Evolutionary conservation across 75 land plant genomes (phyloP).

Genomic region (Picea glauca): DNA sequence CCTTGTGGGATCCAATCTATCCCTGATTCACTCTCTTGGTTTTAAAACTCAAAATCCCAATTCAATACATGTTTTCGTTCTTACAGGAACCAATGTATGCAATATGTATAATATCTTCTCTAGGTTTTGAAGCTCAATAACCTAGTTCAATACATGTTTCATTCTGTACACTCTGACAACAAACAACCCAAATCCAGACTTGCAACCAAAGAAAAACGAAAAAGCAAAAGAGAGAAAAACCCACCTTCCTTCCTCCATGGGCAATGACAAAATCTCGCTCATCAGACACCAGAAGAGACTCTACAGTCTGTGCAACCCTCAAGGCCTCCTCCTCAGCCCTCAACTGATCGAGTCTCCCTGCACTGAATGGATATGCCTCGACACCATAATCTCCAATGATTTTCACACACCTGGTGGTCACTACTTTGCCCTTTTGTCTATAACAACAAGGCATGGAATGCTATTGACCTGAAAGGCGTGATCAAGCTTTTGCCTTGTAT

Average conservation of each 20-base stretch:
- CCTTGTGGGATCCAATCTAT: no score
- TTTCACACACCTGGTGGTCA: slow-evolving; percentile 30
- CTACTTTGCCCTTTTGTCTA: slow-evolving; percentile 54
- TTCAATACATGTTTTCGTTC: slow-evolving; percentile 5
- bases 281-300: slow-evolving; percentile 37
- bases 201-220: neutral
- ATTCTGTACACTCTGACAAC: slow-evolving; percentile 14
- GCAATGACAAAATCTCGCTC: slow-evolving; percentile 36
- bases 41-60: slow-evolving; percentile 2
- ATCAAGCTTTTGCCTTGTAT: slow-evolving; percentile 19
- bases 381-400: slow-evolving; percentile 35
- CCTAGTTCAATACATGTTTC: slow-evolving; percentile 10
- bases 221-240: neutral
- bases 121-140: neutral
- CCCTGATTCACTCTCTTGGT: no score
- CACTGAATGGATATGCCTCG: slow-evolving; percentile 54
- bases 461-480: slow-evolving; percentile 37
- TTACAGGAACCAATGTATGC: no score
- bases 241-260: slow-evolving; percentile 36
- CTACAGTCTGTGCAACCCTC: slow-evolving; percentile 33
- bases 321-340: slow-evolving; percentile 33
- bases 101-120: no score
- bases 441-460: slow-evolving; percentile 53
- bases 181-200: slow-evolving; percentile 18
- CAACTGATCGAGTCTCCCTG: slow-evolving; percentile 24